Conservation (phyloP, 371 early-diverging fungal genomes). For the Thermomucor indicae-seudaticae region DNA sequence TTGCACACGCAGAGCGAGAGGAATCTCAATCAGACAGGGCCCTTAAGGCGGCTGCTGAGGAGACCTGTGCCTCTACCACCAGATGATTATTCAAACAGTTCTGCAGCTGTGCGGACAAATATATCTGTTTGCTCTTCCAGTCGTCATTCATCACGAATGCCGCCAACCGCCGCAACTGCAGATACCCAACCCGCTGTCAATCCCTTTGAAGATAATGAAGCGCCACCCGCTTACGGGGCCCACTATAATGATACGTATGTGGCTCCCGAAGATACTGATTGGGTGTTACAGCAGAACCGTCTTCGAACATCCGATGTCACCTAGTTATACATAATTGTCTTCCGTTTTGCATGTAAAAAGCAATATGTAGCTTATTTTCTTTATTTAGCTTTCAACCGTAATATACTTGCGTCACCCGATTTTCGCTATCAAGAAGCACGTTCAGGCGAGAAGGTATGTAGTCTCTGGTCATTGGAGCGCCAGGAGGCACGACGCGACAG, state of each 20-base stretch:
- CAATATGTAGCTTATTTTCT: constrained; percentile 1
- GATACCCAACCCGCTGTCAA: too few relatives aligned
- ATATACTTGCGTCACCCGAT: constrained; percentile 3
- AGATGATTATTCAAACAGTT: too few relatives aligned
- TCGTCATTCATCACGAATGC: not conserved
- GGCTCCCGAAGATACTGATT: constrained; percentile 10
- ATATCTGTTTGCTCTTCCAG: too few relatives aligned
- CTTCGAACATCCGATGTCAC: too few relatives aligned
- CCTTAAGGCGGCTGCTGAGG: too few relatives aligned
- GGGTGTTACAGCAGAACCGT: not conserved
- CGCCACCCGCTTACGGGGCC: constrained; percentile 14
- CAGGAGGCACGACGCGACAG: constrained; percentile 1
- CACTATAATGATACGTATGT: constrained; percentile 8
- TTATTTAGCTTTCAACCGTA: constrained; percentile 4
- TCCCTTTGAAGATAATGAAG: not conserved
- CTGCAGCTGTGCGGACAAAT: too few relatives aligned
- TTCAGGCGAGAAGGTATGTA: constrained; percentile 8
- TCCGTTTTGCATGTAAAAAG: not conserved
- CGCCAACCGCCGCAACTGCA: not conserved
- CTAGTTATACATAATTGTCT: not conserved
- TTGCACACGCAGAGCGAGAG: too few relatives aligned
- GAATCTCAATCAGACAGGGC: too few relatives aligned
- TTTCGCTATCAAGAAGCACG: constrained; percentile 1
- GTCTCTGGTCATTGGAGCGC: constrained; percentile 8
- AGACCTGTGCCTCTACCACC: too few relatives aligned